phyloP scores from a whole-genome alignment of 106 monocot genomes.

The Dactylorhiza incarnata region DNA sequence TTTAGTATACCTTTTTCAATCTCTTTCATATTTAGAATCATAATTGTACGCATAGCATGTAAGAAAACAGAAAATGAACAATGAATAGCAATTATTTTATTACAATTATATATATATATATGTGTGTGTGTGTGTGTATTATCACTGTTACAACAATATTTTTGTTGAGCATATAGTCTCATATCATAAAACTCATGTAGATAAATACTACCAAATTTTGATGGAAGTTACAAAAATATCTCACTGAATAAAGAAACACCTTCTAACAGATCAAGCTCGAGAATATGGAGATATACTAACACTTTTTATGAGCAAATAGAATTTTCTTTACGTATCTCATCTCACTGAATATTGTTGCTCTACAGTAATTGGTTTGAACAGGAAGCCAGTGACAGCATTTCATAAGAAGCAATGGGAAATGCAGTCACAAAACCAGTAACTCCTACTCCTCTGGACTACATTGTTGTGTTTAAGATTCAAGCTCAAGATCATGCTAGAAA shows the following conservation, averaged over 20 bases:
- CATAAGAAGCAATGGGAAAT: neutral
- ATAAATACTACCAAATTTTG: neutral
- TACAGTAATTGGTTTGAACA: neutral
- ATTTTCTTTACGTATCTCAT: neutral
- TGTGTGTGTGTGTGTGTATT: too few relatives aligned
- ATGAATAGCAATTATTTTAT: too few relatives aligned
- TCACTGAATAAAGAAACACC: neutral
- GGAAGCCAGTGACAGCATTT: neutral
- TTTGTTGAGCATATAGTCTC: too few relatives aligned
- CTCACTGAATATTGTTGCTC: neutral
- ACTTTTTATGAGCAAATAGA: neutral
- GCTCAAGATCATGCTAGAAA: neutral
- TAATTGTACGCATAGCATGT: too few relatives aligned
- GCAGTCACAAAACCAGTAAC: neutral
- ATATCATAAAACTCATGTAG: too few relatives aligned
- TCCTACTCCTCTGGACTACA: neutral
- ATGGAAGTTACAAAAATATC: neutral
- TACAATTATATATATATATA: too few relatives aligned
- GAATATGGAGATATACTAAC: neutral
- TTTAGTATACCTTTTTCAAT: too few relatives aligned
- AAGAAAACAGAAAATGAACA: too few relatives aligned
- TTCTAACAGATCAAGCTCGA: neutral
- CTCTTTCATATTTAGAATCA: too few relatives aligned
- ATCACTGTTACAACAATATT: too few relatives aligned
- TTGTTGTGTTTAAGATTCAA: neutral